Percentiles rank a stretch among this genome's conserved stretches.
Conservation (phyloP, 306 rosid genomes). For the Corylus heterophylla region DNA sequence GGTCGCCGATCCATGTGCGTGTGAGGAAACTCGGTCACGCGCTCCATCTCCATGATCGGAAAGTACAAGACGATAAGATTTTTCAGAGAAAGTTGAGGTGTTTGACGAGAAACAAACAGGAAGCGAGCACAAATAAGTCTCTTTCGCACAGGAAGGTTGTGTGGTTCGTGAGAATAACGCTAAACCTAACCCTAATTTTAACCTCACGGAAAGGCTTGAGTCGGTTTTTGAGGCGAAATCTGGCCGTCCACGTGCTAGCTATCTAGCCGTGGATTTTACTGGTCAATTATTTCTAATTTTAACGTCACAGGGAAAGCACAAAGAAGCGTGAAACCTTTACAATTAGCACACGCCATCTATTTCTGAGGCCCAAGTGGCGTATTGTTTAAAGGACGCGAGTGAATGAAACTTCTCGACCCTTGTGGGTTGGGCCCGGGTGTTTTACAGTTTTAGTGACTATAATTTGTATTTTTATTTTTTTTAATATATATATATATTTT, state of each 20-base stretch:
- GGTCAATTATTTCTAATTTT: conserved; percentile 2
- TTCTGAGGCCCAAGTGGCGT: neutral
- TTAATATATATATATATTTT: no score
- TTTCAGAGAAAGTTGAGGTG: neutral
- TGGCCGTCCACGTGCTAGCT: conserved; percentile 51
- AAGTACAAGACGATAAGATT: neutral
- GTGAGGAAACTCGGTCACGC: conserved; percentile 84
- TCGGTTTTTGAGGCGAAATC: conserved; percentile 29
- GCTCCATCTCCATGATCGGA: conserved; percentile 75
- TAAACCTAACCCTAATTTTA: conserved; percentile 53
- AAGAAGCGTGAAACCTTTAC: no score
- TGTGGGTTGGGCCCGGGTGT: no score
- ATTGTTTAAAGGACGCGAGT: neutral
- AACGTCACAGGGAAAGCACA: neutral
- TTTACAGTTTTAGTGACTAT: no score
- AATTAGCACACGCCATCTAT: neutral
- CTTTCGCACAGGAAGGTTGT: no score
- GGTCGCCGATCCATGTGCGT: conserved; percentile 91
- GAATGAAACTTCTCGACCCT: neutral
- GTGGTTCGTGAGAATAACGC: neutral
- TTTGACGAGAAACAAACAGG: neutral
- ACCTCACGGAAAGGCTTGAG: conserved; percentile 26
- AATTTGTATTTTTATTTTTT: no score
- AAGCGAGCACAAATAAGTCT: neutral
- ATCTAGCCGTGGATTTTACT: conserved; percentile 21